Evolutionary conservation across 78 protist species (phyloP).

Genomic region (Goniomonas avonlea): DNA sequence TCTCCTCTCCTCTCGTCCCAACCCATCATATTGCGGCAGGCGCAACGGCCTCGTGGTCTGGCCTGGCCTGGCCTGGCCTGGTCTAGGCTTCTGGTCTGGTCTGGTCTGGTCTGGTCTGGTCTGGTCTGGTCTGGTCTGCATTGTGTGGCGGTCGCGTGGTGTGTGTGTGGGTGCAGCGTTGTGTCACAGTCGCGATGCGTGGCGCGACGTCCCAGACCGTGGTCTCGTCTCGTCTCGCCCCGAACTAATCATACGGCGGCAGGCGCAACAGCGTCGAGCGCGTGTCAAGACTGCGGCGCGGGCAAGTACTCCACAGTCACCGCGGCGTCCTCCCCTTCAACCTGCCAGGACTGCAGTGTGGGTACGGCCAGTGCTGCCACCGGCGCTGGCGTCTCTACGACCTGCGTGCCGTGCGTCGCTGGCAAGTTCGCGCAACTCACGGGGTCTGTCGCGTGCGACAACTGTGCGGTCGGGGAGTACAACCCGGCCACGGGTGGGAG

Average conservation of each 20-base stretch:
- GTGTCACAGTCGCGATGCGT: no score
- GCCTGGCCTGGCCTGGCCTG: background rate
- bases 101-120: background rate
- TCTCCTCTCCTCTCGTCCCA: no score
- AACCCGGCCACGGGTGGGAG: background rate
- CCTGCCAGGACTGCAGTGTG: background rate
- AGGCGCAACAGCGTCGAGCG: no score
- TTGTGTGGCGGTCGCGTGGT: background rate
- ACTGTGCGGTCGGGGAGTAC: background rate
- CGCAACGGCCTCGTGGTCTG: background rate
- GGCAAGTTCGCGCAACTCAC: background rate
- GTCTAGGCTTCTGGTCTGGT: background rate
- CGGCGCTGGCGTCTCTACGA: no score
- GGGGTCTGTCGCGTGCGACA: background rate
- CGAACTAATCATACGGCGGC: no score
- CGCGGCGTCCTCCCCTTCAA: background rate
- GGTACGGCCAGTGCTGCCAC: no score
- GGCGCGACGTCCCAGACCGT: no score
- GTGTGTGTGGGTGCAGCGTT: no score
- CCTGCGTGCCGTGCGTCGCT: background rate
- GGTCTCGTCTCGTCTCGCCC: no score
- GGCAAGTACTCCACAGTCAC: background rate
- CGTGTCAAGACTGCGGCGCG: background rate
- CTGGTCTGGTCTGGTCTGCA: background rate
- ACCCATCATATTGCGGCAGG: no score